Conservation (phyloP, 176 grass and related monocot species). For the Musa beccarii region DNA sequence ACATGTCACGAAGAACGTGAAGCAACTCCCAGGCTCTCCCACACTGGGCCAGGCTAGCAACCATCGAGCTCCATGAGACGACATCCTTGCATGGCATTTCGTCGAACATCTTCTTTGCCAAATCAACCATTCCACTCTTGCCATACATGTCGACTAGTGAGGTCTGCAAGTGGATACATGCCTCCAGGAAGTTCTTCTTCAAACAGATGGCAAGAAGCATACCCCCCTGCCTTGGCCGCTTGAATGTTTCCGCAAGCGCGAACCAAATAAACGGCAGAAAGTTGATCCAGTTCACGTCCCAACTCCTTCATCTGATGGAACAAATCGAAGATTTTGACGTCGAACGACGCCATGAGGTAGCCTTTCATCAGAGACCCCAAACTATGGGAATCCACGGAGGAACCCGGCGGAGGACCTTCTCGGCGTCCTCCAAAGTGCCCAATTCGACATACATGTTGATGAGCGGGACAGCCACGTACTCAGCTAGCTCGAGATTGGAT, state of each 20-base stretch:
- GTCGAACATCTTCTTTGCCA: conserved; percentile 13
- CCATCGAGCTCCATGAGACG: conserved; percentile 13
- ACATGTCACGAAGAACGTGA: conserved; percentile 3
- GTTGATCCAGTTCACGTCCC: background rate
- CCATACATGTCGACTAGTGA: conserved; percentile 21
- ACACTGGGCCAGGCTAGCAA: conserved; percentile 10
- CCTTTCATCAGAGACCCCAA: conserved; percentile 27
- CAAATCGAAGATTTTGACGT: background rate
- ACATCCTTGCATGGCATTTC: conserved; percentile 19
- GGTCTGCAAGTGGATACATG: conserved; percentile 14
- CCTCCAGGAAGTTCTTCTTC: conserved; percentile 4
- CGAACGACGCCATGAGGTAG: background rate
- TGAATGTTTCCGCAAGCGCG: conserved; percentile 20
- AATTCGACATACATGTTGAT: conserved; percentile 9
- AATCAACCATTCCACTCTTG: conserved; percentile 7
- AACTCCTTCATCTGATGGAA: conserved; percentile 14
- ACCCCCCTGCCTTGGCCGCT: background rate
- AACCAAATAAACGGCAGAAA: conserved; percentile 10
- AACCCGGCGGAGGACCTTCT: conserved; percentile 4
- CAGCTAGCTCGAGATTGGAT: conserved; percentile 1
- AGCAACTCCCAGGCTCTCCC: conserved; percentile 12
- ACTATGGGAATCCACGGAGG: background rate
- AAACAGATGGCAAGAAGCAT: conserved; percentile 9
- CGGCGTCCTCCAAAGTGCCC: conserved; percentile 12
- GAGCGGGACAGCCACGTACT: conserved; percentile 14